Evolutionary conservation across 1,284 basidiomycete genomes (phyloP).

Genomic region (Cerioporus squamosus): DNA sequence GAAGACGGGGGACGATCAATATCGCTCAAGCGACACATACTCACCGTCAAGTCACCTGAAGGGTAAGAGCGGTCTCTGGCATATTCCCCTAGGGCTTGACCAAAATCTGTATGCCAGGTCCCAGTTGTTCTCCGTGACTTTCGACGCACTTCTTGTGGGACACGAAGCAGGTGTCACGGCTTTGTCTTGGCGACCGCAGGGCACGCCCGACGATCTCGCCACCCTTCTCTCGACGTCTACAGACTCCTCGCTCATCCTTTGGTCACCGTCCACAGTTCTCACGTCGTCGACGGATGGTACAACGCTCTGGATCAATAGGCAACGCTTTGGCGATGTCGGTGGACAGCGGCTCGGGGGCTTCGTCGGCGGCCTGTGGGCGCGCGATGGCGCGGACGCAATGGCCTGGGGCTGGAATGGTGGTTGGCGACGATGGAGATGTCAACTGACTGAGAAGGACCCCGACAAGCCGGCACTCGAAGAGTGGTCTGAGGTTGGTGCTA

Average conservation of each 20-base stretch:
- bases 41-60: constrained; percentile 60
- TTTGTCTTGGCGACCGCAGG: constrained; percentile 73
- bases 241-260: constrained; percentile 92
- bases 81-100: background rate
- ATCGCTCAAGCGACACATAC: constrained; percentile 80
- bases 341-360: constrained; percentile 90
- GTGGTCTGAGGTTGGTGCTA: constrained; percentile 81
- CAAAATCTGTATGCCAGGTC: constrained; percentile 40
- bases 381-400: constrained; percentile 62
- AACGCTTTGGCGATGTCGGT: constrained; percentile 91
- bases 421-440: constrained; percentile 81
- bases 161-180: constrained; percentile 93
- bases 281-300: constrained; percentile 45
- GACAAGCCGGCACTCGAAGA: constrained; percentile 23
- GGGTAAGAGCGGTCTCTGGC: too few species aligned
- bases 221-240: constrained; percentile 87
- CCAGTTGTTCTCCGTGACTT: constrained; percentile 76
- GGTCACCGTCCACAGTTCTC: constrained; percentile 73
- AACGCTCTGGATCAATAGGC: constrained; percentile 85
- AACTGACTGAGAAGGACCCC: constrained; percentile 1
- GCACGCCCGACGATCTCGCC: constrained; percentile 34
- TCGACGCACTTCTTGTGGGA: constrained; percentile 90
- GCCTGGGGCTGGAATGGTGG: constrained; percentile 94
- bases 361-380: constrained; percentile 84
- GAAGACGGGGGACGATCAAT: constrained; percentile 78